These are phyloP conservation scores for Nakazawaea peltata DNA, from an alignment of 805 yeast genomes.

Conservation along the genomic window DNA sequence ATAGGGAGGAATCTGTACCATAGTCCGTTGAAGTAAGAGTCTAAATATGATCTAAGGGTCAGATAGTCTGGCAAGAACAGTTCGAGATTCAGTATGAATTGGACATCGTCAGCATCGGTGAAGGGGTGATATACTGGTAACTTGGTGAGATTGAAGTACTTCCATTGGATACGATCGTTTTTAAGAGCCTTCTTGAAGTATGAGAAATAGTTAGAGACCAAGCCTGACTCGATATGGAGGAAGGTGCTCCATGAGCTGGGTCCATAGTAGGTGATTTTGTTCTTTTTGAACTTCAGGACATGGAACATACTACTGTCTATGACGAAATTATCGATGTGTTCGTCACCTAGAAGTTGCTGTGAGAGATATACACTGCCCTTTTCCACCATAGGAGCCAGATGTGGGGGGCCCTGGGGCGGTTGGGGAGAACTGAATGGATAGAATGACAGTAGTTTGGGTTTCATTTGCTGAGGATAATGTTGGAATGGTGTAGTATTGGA, in stretches of 20 bases:
- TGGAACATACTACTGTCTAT: background rate
- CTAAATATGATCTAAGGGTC: background rate
- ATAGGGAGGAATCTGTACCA: constrained; percentile 28
- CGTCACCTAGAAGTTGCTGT: too few species aligned
- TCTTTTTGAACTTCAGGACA: background rate
- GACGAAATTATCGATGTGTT: background rate
- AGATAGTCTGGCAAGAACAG: background rate
- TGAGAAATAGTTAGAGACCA: background rate
- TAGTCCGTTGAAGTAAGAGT: background rate
- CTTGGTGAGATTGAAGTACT: background rate
- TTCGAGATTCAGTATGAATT: background rate
- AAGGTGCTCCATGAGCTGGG: background rate
- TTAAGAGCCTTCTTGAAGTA: background rate
- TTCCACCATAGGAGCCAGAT: background rate
- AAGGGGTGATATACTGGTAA: background rate
- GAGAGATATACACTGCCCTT: too few species aligned
- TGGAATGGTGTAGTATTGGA: too few species aligned
- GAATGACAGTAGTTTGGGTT: too few species aligned
- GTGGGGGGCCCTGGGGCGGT: background rate
- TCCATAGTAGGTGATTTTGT: background rate
- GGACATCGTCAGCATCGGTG: background rate
- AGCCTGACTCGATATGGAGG: background rate
- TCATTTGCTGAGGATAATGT: too few species aligned
- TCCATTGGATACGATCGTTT: background rate
- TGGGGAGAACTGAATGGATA: too few species aligned